Conservation (phyloP, 225 moss, liverwort and hornwort species). For the Sphagnum contortum region DNA sequence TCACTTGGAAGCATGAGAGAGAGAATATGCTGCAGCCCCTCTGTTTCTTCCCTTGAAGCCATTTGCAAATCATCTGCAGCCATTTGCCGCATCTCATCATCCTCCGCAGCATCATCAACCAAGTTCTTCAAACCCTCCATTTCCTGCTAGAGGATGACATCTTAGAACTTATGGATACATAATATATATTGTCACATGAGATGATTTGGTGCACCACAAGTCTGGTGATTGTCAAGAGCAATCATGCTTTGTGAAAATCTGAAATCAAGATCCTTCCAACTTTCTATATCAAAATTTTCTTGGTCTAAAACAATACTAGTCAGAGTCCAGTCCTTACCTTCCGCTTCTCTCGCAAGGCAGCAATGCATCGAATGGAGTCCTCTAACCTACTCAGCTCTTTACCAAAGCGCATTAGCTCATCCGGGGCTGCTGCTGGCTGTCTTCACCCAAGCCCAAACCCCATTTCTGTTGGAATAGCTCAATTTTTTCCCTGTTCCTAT, state of each 20-base stretch:
- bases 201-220: neutral
- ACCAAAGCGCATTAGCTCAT: conserved; percentile 68
- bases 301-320: no score
- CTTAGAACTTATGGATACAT: neutral
- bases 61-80: conserved; percentile 64
- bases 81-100: conserved; percentile 75
- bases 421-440: conserved; percentile 82
- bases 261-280: no score
- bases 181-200: no score
- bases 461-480: conserved; percentile 1
- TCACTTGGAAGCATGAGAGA: conserved; percentile 82
- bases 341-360: conserved; percentile 63
- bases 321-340: conserved; percentile 31
- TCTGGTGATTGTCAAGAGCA: neutral
- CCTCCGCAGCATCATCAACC: conserved; percentile 60
- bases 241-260: no score
- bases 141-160: conserved; percentile 35
- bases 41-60: conserved; percentile 53
- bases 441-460: conserved; percentile 46
- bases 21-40: conserved; percentile 70
- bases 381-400: conserved; percentile 96
- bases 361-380: conserved; percentile 62
- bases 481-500: neutral
- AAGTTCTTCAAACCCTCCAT: conserved; percentile 63
- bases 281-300: no score